A percentile compares a stretch with the other conserved stretches of the same genome.
These are phyloP conservation scores for Sugiyamaella floridensis DNA, from an alignment of 805 yeast species.

Conservation along the genomic window DNA sequence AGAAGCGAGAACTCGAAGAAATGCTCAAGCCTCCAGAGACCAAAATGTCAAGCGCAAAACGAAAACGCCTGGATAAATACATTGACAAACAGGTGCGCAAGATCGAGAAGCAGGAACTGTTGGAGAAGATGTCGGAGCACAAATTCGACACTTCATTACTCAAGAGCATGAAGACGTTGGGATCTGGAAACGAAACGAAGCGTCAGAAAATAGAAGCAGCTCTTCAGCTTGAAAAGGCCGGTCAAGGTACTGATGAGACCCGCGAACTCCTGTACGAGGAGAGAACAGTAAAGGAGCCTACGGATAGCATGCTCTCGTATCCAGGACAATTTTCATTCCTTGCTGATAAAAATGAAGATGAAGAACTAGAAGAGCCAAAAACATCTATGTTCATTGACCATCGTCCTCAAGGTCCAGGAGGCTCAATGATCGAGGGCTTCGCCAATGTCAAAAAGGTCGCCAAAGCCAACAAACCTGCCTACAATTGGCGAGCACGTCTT, in stretches of 20 bases:
- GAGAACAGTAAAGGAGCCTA: conserved; percentile 58
- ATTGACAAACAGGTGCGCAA: conserved; percentile 78
- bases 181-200: conserved; percentile 61
- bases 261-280: conserved; percentile 63
- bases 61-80: conserved; percentile 80
- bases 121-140: conserved; percentile 60
- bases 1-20: conserved; percentile 59
- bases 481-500: conserved; percentile 65
- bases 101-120: conserved; percentile 74
- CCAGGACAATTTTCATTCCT: conserved; percentile 8
- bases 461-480: conserved; percentile 44
- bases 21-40: conserved; percentile 56
- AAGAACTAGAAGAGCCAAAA: conserved; percentile 16
- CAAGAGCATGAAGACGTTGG: conserved; percentile 70
- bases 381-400: conserved; percentile 57
- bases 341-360: conserved; percentile 10
- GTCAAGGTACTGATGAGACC: conserved; percentile 58
- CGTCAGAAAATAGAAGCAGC: conserved; percentile 72
- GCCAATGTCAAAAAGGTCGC: conserved; percentile 24
- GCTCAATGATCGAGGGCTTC: conserved; percentile 48
- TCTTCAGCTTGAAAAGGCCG: conserved; percentile 60
- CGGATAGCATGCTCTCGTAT: conserved; percentile 19
- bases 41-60: conserved; percentile 62
- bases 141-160: conserved; percentile 63
- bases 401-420: conserved; percentile 56